These are phyloP conservation scores for Penicillium sp. DNA, from an alignment of 2,329 filamentous ascomycete genomes.

Conservation along the genomic window DNA sequence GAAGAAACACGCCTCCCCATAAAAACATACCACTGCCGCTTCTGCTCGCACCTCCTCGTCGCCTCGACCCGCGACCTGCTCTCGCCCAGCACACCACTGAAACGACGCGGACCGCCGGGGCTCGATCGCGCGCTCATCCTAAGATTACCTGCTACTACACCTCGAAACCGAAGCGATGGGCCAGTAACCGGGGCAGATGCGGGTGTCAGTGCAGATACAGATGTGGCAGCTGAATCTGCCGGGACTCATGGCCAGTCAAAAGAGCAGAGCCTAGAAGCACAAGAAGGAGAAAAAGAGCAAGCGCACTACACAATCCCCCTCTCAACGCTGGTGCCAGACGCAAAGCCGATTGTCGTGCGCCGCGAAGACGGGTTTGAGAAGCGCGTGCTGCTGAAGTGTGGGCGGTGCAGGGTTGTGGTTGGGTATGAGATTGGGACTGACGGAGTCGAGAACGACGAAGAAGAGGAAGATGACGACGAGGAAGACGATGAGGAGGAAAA, in stretches of 20 bases:
- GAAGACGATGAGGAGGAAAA: constrained; percentile 17
- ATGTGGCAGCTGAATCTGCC: neutral
- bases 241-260: neutral
- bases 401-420: constrained; percentile 57
- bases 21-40: constrained; percentile 57
- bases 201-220: neutral
- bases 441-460: constrained; percentile 13
- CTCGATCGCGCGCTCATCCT: constrained; percentile 1
- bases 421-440: constrained; percentile 58
- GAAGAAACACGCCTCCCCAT: constrained; percentile 27
- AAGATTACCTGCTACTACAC: neutral
- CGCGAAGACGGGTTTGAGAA: constrained; percentile 66
- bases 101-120: neutral
- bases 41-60: constrained; percentile 63
- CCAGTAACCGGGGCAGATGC: constrained; percentile 18
- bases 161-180: constrained; percentile 13
- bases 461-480: constrained; percentile 16
- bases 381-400: constrained; percentile 56
- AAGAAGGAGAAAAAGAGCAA: constrained; percentile 5
- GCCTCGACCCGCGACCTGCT: constrained; percentile 53
- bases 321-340: constrained; percentile 46
- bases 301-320: constrained; percentile 50
- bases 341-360: constrained; percentile 49
- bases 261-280: neutral
- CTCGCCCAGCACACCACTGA: constrained; percentile 18